Evolutionary conservation across 257 asterid genomes (phyloP).

Genomic region (Jaltomata sinuosa): DNA sequence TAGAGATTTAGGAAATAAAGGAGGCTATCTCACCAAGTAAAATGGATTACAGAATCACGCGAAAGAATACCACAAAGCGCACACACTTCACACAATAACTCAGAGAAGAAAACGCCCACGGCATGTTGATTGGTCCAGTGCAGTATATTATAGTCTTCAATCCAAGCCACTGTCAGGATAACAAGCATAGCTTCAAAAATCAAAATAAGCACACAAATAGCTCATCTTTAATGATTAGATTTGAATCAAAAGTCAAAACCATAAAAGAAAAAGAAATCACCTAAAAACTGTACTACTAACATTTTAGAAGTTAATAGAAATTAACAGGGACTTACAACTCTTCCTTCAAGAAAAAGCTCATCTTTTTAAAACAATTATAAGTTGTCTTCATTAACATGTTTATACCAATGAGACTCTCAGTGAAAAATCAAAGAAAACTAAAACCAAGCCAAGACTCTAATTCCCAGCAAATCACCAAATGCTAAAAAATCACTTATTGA

Average conservation of each 20-base stretch:
- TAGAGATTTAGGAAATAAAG: not conserved
- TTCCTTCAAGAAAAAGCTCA: not conserved
- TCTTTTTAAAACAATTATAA: not conserved
- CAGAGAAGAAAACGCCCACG: conserved; percentile 48
- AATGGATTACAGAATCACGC: conserved; percentile 50
- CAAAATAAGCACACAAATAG: not conserved
- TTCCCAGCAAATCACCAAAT: not conserved
- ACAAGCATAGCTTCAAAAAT: not conserved
- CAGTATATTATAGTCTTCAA: not conserved
- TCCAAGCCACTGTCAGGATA: conserved; percentile 10
- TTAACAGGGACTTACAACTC: not conserved
- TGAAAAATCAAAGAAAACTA: not conserved
- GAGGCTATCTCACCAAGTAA: conserved; percentile 38
- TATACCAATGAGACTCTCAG: not conserved
- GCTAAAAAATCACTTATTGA: not conserved
- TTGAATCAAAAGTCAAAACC: not conserved
- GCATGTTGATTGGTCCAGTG: conserved; percentile 55
- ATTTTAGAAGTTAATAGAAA: not conserved
- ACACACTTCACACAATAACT: conserved; percentile 50
- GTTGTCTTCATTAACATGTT: too few relatives aligned
- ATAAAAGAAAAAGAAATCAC: not conserved
- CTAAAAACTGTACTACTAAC: not conserved
- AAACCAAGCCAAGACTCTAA: not conserved
- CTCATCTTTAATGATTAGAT: not conserved
- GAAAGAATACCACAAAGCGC: conserved; percentile 56